Percentiles rank a stretch among this genome's conserved stretches.
Conservation (phyloP, 768 basidiomycete species). For the Saitozyma sp. region DNA sequence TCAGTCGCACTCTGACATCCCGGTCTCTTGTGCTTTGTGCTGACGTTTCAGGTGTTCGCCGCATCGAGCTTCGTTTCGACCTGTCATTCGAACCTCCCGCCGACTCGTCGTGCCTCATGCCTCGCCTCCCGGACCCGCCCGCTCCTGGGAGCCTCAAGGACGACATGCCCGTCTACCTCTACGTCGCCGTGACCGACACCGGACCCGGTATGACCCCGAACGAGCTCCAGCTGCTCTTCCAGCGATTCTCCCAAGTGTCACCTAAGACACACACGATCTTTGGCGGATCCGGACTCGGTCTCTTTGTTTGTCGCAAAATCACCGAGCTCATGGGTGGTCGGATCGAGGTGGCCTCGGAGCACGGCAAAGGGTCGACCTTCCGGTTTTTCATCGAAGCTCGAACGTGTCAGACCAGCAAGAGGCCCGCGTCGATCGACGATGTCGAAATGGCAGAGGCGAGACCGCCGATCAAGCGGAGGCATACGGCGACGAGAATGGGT, state of each 20-base stretch:
- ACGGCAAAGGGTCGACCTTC: constrained; percentile 54
- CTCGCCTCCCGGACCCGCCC: constrained; percentile 23
- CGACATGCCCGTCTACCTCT: constrained; percentile 51
- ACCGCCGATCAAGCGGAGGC: constrained; percentile 13
- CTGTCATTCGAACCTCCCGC: constrained; percentile 47
- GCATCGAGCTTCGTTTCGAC: constrained; percentile 50
- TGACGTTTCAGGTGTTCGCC: constrained; percentile 23
- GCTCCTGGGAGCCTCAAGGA: constrained; percentile 24
- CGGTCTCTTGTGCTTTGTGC: not conserved
- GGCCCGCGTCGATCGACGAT: constrained; percentile 5
- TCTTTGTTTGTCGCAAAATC: constrained; percentile 53
- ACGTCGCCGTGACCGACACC: constrained; percentile 50
- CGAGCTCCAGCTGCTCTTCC: constrained; percentile 54
- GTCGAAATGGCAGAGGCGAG: not conserved
- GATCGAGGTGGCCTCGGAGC: constrained; percentile 52
- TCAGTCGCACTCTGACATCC: constrained; percentile 10
- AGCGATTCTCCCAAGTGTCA: constrained; percentile 54
- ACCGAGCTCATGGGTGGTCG: constrained; percentile 52
- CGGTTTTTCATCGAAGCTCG: constrained; percentile 53
- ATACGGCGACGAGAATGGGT: constrained; percentile 8
- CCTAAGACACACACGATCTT: constrained; percentile 48
- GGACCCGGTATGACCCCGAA: constrained; percentile 54
- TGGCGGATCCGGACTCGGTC: constrained; percentile 51
- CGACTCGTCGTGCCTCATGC: constrained; percentile 44
- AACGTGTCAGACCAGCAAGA: constrained; percentile 18